Conservation (phyloP, 768 basidiomycete species). For the Lactarius evosmus region DNA sequence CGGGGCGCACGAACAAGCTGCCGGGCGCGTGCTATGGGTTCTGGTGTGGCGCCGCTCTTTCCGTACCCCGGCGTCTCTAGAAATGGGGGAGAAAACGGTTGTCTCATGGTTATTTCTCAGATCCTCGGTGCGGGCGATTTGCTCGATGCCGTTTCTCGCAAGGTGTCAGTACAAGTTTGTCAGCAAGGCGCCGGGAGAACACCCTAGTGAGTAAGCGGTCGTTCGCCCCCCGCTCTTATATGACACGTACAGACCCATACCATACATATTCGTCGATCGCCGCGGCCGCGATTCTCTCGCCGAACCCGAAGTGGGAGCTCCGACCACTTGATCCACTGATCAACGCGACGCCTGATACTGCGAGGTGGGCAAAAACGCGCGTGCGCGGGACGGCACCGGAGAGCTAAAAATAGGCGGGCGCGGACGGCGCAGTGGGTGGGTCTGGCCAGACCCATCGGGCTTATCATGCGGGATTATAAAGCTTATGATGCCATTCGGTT, state of each 20-base stretch:
- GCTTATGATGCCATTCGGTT: too few species aligned
- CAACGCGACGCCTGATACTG: constrained; percentile 66
- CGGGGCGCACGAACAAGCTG: constrained; percentile 83
- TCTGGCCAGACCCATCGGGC: too few species aligned
- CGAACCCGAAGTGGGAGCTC: constrained; percentile 48
- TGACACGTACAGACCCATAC: constrained; percentile 67
- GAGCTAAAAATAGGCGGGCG: background rate
- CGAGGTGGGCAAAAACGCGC: constrained; percentile 60
- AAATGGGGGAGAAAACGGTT: too few species aligned
- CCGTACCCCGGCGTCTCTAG: constrained; percentile 47
- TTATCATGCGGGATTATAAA: too few species aligned
- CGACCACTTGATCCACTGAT: constrained; percentile 61
- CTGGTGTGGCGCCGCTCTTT: constrained; percentile 83
- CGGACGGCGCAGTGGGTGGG: too few species aligned
- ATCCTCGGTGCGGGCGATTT: constrained; percentile 61
- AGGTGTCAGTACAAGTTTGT: constrained; percentile 86
- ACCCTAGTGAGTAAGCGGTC: constrained; percentile 79
- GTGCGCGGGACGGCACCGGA: constrained; percentile 36
- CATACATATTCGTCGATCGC: constrained; percentile 93
- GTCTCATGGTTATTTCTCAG: too few species aligned
- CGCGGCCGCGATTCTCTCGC: constrained; percentile 54
- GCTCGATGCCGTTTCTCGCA: constrained; percentile 65
- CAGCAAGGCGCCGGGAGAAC: constrained; percentile 75
- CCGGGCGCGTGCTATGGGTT: constrained; percentile 96
- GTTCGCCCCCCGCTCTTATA: constrained; percentile 26